Conservation (phyloP, 768 basidiomycete genomes). For the Termitomyces sp. region DNA sequence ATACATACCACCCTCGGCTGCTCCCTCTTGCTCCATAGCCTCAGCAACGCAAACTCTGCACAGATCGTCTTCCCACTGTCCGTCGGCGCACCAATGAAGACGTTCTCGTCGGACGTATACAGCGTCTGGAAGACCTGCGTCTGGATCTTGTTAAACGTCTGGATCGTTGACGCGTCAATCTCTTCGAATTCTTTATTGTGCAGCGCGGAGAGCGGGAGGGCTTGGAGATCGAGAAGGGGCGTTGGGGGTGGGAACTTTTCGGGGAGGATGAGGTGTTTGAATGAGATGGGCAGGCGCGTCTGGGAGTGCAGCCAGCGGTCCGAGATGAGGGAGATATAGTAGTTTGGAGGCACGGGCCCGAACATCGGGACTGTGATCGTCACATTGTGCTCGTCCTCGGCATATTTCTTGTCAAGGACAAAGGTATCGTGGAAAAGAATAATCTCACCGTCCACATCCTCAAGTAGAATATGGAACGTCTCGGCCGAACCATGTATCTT, state of each 20-base stretch:
- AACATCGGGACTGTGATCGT: slow-evolving; percentile 95
- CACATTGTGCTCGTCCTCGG: slow-evolving; percentile 90
- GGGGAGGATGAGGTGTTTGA: slow-evolving; percentile 96
- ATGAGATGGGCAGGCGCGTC: slow-evolving; percentile 90
- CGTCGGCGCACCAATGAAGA: slow-evolving; percentile 94
- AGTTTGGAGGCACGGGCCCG: slow-evolving; percentile 96
- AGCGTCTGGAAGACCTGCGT: slow-evolving; percentile 98
- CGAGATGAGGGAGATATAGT: slow-evolving; percentile 92
- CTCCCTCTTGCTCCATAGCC: slow-evolving; percentile 90
- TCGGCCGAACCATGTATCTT: slow-evolving; percentile 87
- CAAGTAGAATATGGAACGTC: slow-evolving; percentile 89
- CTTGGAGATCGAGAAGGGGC: slow-evolving; percentile 86
- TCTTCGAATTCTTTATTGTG: slow-evolving; percentile 92
- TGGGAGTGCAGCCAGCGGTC: slow-evolving; percentile 96
- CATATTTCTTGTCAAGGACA: slow-evolving; percentile 85
- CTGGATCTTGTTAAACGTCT: slow-evolving; percentile 97
- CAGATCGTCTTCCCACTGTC: slow-evolving; percentile 97
- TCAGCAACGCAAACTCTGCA: slow-evolving; percentile 91
- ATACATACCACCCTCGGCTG: slow-evolving; percentile 86
- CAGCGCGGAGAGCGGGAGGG: slow-evolving; percentile 83
- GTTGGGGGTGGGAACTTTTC: slow-evolving; percentile 95
- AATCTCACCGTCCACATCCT: slow-evolving; percentile 96
- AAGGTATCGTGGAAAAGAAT: slow-evolving; percentile 95
- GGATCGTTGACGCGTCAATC: slow-evolving; percentile 75
- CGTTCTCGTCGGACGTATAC: slow-evolving; percentile 94